Conservation (phyloP, 352 stramenopile genomes). For the Pythium rhizo-oryzae region DNA sequence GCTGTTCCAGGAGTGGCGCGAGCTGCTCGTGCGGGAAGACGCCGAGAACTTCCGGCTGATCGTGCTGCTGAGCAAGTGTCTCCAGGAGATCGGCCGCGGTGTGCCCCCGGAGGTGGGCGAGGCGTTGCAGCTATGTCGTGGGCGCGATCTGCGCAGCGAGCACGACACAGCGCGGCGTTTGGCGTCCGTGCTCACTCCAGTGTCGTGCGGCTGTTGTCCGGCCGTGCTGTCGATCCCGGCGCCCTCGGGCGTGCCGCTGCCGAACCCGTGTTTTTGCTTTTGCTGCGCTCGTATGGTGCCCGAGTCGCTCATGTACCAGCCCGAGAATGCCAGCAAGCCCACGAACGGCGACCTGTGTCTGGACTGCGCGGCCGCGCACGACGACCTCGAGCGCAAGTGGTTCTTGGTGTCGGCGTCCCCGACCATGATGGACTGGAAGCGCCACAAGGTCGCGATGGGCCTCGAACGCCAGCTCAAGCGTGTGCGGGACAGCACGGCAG, state of each 20-base stretch:
- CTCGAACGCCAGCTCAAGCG: constrained; percentile 7
- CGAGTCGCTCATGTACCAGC: constrained; percentile 12
- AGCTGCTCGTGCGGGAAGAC: constrained; percentile 7
- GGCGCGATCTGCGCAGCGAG: constrained; percentile 3
- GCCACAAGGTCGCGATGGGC: constrained; percentile 9
- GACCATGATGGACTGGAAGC: constrained; percentile 11
- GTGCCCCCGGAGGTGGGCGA: constrained; percentile 8
- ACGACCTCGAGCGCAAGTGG: constrained; percentile 16
- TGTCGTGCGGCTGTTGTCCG: constrained; percentile 1
- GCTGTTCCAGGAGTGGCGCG: constrained; percentile 10
- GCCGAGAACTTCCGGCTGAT: constrained; percentile 18
- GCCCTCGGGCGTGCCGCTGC: constrained; percentile 8
- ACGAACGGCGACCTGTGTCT: constrained; percentile 9
- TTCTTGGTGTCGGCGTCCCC: constrained; percentile 12
- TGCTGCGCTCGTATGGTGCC: constrained; percentile 18
- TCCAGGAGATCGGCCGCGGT: constrained; percentile 10
- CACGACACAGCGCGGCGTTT: background rate
- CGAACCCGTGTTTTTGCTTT: constrained; percentile 18
- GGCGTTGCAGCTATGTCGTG: constrained; percentile 11
- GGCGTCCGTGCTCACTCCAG: background rate
- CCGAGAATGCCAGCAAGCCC: background rate
- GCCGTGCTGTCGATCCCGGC: constrained; percentile 11
- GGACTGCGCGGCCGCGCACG: constrained; percentile 6
- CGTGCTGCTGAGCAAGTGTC: constrained; percentile 16
- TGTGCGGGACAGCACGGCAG: constrained; percentile 1